Base-by-base conservation (phyloP, 106 monocot genomes). In the Dendrobium huoshanense region DNA sequence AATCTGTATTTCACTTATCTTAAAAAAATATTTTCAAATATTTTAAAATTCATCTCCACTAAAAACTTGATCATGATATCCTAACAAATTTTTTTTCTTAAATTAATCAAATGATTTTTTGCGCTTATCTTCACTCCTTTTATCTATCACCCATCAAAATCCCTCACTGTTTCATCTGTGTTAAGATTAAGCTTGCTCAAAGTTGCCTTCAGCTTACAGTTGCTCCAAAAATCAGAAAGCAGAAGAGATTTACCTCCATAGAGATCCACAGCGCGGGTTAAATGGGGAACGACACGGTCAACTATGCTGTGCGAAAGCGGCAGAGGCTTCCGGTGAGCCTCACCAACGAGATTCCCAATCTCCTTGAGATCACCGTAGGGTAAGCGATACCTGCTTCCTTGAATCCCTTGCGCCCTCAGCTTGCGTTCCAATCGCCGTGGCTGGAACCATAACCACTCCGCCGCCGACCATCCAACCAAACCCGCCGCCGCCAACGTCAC, bases 351-450 rank as follows among this genome's bases (percentile, higher is more conserved):
- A 42, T 55, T 65, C 4, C 2, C 5, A n/a, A 67, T 33, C 25
- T 85, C 85, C 68, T 15, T 78, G 55, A 87, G 20, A 77, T 92
- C 92, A 0, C 87, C 84, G 27, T 31, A 20, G 42, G 84, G 70
- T 55, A 87, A 77, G 47, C 81, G 84, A 78, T 89, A 92, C 41
- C 37, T 79, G 9, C 41, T 87, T 37, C 92, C 92, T 20, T 45
- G 75, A 31, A 93, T 82, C 59, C 93, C 93, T 77, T 93, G 91
- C 18, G 81, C 81, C 78, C 85, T 73, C 9, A 93, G 88, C 9
- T 80, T 79, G 6, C 85, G 72, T 54, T 86, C 93, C 22, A 91
- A 58, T 77, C 82, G 75, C 76, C 82, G 42, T 1, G 93, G 93
- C 54, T 16, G 45, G 68, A 75, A 74, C 91, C 87, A 89, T 42